Base-by-base conservation (phyloP, 2,329 filamentous ascomycete genomes). In the Beauveria varroae region DNA sequence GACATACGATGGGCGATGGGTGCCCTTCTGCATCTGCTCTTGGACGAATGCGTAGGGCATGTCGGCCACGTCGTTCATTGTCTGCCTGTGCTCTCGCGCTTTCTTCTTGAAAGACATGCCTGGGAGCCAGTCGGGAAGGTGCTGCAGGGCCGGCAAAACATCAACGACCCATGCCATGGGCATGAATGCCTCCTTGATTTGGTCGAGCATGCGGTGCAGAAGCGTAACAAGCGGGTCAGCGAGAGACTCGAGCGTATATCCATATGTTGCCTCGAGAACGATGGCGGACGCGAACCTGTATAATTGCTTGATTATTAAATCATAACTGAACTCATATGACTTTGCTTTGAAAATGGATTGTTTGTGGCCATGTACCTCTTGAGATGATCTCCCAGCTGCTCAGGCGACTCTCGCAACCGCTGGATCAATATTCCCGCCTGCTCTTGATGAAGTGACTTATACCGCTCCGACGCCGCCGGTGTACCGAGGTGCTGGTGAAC, bases 401-500 rank as follows among this genome's bases (percentile, higher is more conserved):
- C 61, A 1, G 66, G 65, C n/a, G 63, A 49, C 12, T 51, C 57
- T 44, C 63, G 24, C 5, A 60, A n/a, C 4, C 61, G 58, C 18
- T 63, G 49, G 1, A 67, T 61, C 37, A 65, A 51, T 10, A 56
- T 44, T 5, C 47, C 44, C 8, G 63, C 57, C 26, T 67, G 63
- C 2, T 5, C 24, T n/a, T 63, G 52, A 28, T 66, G 66, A 3
- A 51, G 51, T 3, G 26, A 18, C 7, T 52, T 40, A n/a, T 65
- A 67, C 60, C 68, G 64, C 28, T 55, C 60, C 1, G 67, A 65
- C 3, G 61, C 61, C 3, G 28, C 59, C 37, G 65, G 69, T 1
- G 73, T 72, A 2, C 73, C 72, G 1, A 74, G 44, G 18, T 69
- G 63, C 20, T 65, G 64, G 37, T 72, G 70, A 26, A 69, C 50